These are phyloP conservation scores for Diaporthe vexans DNA, from an alignment of 2,329 filamentous ascomycete genomes.

Conservation along the genomic window DNA sequence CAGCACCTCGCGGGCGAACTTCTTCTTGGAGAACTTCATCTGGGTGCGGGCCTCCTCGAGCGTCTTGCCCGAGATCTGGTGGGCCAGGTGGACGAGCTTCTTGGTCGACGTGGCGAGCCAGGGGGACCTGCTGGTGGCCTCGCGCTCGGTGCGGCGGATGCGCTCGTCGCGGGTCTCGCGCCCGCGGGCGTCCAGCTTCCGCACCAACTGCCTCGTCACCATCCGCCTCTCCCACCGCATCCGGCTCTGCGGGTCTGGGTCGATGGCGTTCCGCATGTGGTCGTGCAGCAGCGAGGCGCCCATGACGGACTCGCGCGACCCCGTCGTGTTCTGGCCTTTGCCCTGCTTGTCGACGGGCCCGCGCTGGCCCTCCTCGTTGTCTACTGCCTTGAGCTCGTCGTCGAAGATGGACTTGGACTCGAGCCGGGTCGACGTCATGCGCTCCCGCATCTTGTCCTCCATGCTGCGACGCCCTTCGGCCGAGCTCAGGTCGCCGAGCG, in stretches of 20 bases:
- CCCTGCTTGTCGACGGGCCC: conserved; percentile 41
- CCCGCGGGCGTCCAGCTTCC: conserved; percentile 73
- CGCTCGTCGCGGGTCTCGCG: conserved; percentile 70
- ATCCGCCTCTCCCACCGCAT: conserved; percentile 86
- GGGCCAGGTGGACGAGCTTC: conserved; percentile 88
- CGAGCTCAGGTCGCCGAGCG: conserved; percentile 46
- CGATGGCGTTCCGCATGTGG: conserved; percentile 74
- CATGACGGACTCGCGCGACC: conserved; percentile 44
- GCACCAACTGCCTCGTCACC: conserved; percentile 81
- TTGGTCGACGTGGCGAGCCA: conserved; percentile 88
- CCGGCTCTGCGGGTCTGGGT: conserved; percentile 81
- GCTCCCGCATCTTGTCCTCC: conserved; percentile 57
- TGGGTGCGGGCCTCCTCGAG: conserved; percentile 93
- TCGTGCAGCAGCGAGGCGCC: conserved; percentile 57
- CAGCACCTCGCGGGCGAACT: conserved; percentile 83
- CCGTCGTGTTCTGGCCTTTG: conserved; percentile 55
- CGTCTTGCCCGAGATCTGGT: conserved; percentile 93
- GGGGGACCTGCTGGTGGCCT: conserved; percentile 72
- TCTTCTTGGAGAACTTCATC: conserved; percentile 97
- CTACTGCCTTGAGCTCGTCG: conserved; percentile 62
- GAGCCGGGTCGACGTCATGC: conserved; percentile 60
- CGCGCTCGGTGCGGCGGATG: conserved; percentile 75
- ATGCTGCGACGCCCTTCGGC: conserved; percentile 54
- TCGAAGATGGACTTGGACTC: conserved; percentile 73
- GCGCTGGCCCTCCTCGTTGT: conserved; percentile 37